Percentiles rank a stretch among this genome's conserved stretches.
phyloP scores from a whole-genome alignment of 2,329 filamentous ascomycete genomes.

The Chaetomiaceae sp. region DNA sequence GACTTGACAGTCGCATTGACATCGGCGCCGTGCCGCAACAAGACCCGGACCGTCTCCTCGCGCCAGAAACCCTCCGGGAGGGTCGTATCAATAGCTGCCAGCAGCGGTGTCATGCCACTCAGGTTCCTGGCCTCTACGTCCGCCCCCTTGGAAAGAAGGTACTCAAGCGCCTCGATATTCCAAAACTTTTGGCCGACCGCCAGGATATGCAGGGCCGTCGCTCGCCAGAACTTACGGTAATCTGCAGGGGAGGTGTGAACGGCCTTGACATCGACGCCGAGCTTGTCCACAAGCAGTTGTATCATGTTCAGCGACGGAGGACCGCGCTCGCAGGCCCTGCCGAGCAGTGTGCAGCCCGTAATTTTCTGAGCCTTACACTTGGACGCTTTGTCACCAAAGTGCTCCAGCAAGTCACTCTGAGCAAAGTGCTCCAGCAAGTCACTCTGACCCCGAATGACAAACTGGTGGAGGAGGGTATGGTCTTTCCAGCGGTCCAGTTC shows the following conservation, averaged over 20 bases:
- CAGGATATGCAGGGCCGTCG: slow-evolving; percentile 10
- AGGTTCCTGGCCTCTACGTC: slow-evolving; percentile 8
- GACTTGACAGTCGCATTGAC: background rate
- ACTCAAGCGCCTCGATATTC: slow-evolving; percentile 6
- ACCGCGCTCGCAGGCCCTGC: background rate
- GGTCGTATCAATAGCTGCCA: background rate
- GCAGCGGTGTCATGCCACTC: slow-evolving; percentile 3
- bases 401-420: background rate
- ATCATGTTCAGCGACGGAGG: slow-evolving; percentile 1
- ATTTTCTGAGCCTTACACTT: background rate
- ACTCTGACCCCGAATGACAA: background rate
- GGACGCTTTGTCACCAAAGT: background rate
- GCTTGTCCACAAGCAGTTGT: slow-evolving; percentile 6
- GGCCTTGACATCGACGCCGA: slow-evolving; percentile 11
- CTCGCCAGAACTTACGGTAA: background rate
- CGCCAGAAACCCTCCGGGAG: background rate
- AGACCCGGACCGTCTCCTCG: slow-evolving; percentile 6
- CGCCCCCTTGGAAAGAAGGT: slow-evolving; percentile 6
- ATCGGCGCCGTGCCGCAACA: slow-evolving; percentile 5
- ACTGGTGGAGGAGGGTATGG: background rate
- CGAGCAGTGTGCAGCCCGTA: background rate
- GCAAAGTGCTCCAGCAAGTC: background rate
- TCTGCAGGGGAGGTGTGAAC: background rate
- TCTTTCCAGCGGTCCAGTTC: background rate
- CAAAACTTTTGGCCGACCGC: slow-evolving; percentile 7